Evolutionary conservation across 148 eudicot genomes (phyloP).

Genomic region (Pharnaceum exiguum): DNA sequence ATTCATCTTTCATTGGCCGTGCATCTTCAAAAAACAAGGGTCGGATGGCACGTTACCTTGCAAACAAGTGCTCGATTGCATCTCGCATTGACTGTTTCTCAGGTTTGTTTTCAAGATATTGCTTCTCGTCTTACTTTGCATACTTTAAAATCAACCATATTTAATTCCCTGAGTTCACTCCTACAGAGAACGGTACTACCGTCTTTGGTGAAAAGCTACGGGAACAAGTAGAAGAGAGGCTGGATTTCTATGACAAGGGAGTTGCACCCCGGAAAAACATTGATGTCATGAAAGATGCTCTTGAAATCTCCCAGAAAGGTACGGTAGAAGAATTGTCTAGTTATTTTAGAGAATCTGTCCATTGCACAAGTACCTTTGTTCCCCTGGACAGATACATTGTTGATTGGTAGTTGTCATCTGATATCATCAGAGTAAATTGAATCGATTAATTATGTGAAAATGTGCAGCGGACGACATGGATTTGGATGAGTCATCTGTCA

Average conservation of each 20-base stretch:
- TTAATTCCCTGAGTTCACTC: constrained; percentile 7
- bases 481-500: constrained; percentile 35
- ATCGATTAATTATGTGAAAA: neutral
- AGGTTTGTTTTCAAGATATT: constrained; percentile 45
- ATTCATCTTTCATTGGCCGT: constrained; percentile 97
- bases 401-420: neutral
- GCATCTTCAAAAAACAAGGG: constrained; percentile 94
- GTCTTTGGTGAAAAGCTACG: constrained; percentile 88
- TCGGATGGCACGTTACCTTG: constrained; percentile 98
- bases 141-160: neutral
- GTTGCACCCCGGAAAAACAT: constrained; percentile 95
- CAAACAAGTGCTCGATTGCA: constrained; percentile 98
- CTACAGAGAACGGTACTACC: constrained; percentile 65
- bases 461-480: constrained; percentile 54
- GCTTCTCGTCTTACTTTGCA: neutral
- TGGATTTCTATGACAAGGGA: constrained; percentile 97
- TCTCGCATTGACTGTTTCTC: constrained; percentile 93
- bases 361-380: no score
- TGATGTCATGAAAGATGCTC: constrained; percentile 88
- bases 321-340: no score
- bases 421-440: neutral
- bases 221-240: constrained; percentile 92
- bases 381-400: neutral
- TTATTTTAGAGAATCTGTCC: no score
- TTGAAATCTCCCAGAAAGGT: constrained; percentile 59